Conservation (phyloP, 2,329 filamentous ascomycete species). For the Blastomyces emzantsi region DNA sequence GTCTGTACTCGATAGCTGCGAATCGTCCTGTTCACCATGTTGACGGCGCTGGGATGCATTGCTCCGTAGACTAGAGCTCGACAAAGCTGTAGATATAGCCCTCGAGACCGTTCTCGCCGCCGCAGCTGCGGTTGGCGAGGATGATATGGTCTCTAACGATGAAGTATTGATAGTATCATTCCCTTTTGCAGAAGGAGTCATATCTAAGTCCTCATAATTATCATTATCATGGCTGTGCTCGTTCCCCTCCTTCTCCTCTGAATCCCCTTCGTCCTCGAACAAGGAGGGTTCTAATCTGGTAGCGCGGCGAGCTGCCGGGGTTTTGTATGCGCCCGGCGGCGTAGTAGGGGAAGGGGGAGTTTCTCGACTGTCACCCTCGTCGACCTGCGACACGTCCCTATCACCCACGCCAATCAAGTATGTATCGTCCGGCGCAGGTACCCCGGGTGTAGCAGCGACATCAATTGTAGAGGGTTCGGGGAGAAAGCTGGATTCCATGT, state of each 20-base stretch:
- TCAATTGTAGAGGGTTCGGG: conserved; percentile 45
- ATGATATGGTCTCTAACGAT: conserved; percentile 34
- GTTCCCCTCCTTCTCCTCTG: conserved; percentile 9
- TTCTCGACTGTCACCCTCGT: conserved; percentile 13
- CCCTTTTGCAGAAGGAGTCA: conserved; percentile 9
- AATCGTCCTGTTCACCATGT: background rate
- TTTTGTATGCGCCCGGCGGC: conserved; percentile 23
- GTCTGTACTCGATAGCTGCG: background rate
- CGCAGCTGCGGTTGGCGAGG: conserved; percentile 39
- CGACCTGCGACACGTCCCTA: conserved; percentile 15
- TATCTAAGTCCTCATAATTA: background rate
- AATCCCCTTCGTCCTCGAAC: conserved; percentile 5
- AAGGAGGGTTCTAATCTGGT: conserved; percentile 7
- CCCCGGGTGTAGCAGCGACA: conserved; percentile 19
- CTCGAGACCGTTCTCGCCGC: conserved; percentile 34
- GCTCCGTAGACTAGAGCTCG: conserved; percentile 4
- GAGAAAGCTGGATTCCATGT: conserved; percentile 56
- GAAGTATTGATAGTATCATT: conserved; percentile 23
- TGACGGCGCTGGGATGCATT: background rate
- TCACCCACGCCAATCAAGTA: conserved; percentile 32
- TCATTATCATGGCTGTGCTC: conserved; percentile 11
- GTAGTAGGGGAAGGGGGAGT: conserved; percentile 18
- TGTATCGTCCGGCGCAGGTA: conserved; percentile 35
- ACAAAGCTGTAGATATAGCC: conserved; percentile 26
- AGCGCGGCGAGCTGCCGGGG: conserved; percentile 19